Base-by-base conservation (phyloP, 2,329 filamentous ascomycete species). In the Lachnellula hyalina region DNA sequence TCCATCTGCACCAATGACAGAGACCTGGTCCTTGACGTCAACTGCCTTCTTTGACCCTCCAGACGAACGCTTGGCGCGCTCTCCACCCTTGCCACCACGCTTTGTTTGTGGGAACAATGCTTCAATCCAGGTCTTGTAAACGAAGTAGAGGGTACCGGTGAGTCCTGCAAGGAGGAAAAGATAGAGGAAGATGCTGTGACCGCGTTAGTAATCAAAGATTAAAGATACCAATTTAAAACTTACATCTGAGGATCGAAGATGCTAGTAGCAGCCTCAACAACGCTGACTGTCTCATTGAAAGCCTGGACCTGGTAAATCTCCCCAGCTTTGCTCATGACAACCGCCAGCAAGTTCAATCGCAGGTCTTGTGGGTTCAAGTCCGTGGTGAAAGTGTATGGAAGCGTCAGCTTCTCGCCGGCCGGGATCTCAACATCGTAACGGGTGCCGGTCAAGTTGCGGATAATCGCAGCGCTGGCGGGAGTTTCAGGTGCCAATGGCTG, bases 51-150 rank as follows among this genome's bases (percentile, higher is more conserved):
- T 89, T 65, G 73, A 72, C 70, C 84, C 84, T 68, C 79, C 81
- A 62, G 80, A 74, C 62, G 80, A 75, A 67, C 76, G 77, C 72
- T 82, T 83, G 55, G 81, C 76, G 60, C 85, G 63, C 54, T 68
- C 66, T 15, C 64, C 65, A 48, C 66, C 66, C 54, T 68, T 68
- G 45, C 66, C 67, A 36, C 66, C 65, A 21, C 64, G 83, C 77
- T 90, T 89, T 63, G 87, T 85, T 79, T 96, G 90, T 48, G 94
- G 93, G 80, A 97, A 96, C 70, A 99, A 88, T 14, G 91, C 86
- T 67, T 91, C 89, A 74, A 99, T 88, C 91, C 93, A 97, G 68
- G 93, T 96, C 78, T 87, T 94, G 83, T 99, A 99, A 76, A 96
- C 90, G 74, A 96, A 96, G 84, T 93, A 96, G 71, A 87, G 83